phyloP scores from a whole-genome alignment of 139 green algal species.

The Astrephomene gubernaculifera region DNA sequence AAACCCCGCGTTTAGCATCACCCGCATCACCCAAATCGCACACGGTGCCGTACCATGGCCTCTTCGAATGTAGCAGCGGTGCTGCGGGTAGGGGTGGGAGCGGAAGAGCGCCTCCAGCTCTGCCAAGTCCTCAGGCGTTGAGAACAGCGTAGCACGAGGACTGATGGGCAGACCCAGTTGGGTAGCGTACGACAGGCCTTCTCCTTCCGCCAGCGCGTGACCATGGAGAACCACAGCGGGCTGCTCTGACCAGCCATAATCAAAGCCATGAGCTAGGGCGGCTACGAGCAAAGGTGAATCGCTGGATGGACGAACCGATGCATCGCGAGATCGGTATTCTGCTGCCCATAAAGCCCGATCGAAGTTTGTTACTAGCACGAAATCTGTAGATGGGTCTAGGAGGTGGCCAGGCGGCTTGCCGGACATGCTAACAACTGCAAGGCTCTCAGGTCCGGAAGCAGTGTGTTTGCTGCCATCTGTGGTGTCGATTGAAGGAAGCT shows the following conservation, averaged over 20 bases:
- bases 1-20: neutral
- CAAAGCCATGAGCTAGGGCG: neutral
- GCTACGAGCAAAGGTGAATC: constrained; percentile 16
- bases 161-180: constrained; percentile 18
- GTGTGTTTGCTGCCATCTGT: neutral
- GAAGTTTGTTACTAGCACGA: constrained; percentile 12
- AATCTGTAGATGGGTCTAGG: neutral
- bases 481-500: neutral
- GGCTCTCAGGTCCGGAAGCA: neutral
- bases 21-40: too few relatives aligned
- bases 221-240: constrained; percentile 26
- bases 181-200: constrained; percentile 28
- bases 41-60: neutral
- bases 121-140: constrained; percentile 18
- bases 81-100: constrained; percentile 15
- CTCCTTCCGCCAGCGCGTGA: constrained; percentile 27
- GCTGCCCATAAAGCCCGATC: constrained; percentile 1
- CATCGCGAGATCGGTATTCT: neutral
- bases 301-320: neutral
- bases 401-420: constrained; percentile 14
- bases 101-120: constrained; percentile 31
- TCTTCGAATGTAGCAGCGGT: constrained; percentile 34
- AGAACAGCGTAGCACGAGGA: constrained; percentile 19
- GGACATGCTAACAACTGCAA: constrained; percentile 20
- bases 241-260: constrained; percentile 3